Percentiles rank a stretch among this genome's conserved stretches.
phyloP scores from a whole-genome alignment of 805 yeast species.

The Saccharomycopsis fibuligera region DNA sequence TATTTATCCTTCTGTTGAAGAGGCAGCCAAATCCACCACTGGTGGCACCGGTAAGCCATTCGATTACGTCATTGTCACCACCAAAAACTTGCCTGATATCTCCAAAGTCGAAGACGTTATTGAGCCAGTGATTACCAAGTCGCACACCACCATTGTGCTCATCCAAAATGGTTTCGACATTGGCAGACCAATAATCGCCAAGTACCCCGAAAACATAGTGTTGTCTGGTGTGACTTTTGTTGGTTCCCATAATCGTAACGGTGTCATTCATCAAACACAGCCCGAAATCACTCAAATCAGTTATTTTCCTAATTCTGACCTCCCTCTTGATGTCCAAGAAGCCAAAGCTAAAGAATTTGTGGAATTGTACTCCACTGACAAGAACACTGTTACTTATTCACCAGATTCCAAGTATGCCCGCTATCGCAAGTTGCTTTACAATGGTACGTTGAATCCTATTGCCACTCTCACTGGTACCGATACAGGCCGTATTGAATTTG shows the following conservation, averaged over 20 bases:
- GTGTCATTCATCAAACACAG: slow-evolving; percentile 44
- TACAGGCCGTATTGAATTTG: slow-evolving; percentile 44
- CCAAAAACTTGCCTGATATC: slow-evolving; percentile 67
- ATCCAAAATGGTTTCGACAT: slow-evolving; percentile 66
- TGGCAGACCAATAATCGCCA: slow-evolving; percentile 47
- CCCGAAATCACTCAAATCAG: slow-evolving; percentile 47
- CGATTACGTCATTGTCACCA: slow-evolving; percentile 57
- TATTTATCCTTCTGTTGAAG: slow-evolving; percentile 35
- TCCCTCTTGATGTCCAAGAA: slow-evolving; percentile 28
- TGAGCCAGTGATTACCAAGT: slow-evolving; percentile 41
- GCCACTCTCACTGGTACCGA: slow-evolving; percentile 55
- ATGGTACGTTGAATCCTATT: slow-evolving; percentile 58
- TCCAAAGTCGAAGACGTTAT: slow-evolving; percentile 46
- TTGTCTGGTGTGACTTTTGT: slow-evolving; percentile 61
- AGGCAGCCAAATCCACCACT: slow-evolving; percentile 22
- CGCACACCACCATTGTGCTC: slow-evolving; percentile 43
- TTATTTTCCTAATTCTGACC: slow-evolving; percentile 38
- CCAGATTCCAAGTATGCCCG: slow-evolving; percentile 46
- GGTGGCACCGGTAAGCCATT: slow-evolving; percentile 34
- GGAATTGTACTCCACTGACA: slow-evolving; percentile 37
- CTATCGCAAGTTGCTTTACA: slow-evolving; percentile 65
- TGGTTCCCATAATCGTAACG: slow-evolving; percentile 50
- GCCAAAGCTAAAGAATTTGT: slow-evolving; percentile 39
- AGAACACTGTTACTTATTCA: slow-evolving; percentile 36
- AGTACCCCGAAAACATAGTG: slow-evolving; percentile 41